A percentile compares a stretch with the other conserved stretches of the same genome.
phyloP scores from a whole-genome alignment of 495 filamentous ascomycete genomes.

The Penicillium argentinense region DNA sequence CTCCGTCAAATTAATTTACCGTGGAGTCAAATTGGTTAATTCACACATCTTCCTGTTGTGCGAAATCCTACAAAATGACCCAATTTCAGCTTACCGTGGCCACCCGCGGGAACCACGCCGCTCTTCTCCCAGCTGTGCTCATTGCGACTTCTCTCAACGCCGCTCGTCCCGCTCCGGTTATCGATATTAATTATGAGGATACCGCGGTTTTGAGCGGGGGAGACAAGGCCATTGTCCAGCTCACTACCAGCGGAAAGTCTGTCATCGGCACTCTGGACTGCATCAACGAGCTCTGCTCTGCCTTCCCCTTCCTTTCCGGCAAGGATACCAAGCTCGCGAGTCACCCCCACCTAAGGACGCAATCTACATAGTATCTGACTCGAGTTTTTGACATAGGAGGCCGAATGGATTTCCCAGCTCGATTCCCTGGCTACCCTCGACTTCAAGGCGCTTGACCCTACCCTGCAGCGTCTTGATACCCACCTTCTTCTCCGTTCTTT shows the following conservation, averaged over 20 bases:
- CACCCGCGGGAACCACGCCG: constrained; percentile 59
- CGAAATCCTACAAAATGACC: constrained; percentile 28
- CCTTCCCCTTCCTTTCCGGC: constrained; percentile 44
- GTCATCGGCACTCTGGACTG: constrained; percentile 37
- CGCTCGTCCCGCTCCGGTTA: constrained; percentile 41
- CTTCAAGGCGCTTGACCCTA: constrained; percentile 77
- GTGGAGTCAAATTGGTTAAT: constrained; percentile 1
- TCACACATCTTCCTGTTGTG: constrained; percentile 8
- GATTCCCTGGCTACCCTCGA: constrained; percentile 58
- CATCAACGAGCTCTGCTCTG: constrained; percentile 38
- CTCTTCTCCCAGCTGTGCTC: constrained; percentile 48
- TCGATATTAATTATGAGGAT: constrained; percentile 50
- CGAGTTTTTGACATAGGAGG: no score
- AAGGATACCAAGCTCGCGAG: constrained; percentile 48
- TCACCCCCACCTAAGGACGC: constrained; percentile 4
- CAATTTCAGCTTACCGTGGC: constrained; percentile 54
- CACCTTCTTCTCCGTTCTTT: constrained; percentile 85
- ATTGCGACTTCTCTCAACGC: constrained; percentile 52
- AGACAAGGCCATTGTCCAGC: constrained; percentile 45
- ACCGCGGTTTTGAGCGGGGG: constrained; percentile 40
- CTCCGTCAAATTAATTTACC: constrained; percentile 22
- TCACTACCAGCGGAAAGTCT: constrained; percentile 31
- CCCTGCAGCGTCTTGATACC: constrained; percentile 74
- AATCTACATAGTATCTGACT: no score
- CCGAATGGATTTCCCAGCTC: constrained; percentile 58